phyloP scores from a whole-genome alignment of 257 asterid species.

The Plectranthus barbatus region DNA sequence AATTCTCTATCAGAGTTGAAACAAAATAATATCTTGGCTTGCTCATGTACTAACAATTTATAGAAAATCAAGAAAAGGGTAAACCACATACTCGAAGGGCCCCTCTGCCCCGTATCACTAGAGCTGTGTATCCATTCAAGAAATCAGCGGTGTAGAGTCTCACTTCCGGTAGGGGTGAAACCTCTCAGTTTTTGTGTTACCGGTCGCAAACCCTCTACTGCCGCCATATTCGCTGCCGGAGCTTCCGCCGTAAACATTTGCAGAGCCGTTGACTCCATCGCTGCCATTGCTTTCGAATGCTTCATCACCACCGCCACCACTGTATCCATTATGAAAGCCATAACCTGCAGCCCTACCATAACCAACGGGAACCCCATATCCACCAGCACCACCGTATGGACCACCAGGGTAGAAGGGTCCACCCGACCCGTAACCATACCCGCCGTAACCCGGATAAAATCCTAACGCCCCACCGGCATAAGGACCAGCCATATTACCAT shows the following conservation, averaged over 20 bases:
- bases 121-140: too few species aligned
- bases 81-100: too few species aligned
- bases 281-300: slow-evolving; percentile 40
- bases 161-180: slow-evolving; percentile 85
- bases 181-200: slow-evolving; percentile 46
- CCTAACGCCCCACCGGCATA: slow-evolving; percentile 65
- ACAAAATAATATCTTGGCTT: neutral
- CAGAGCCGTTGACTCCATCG: slow-evolving; percentile 49
- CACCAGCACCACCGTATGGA: slow-evolving; percentile 64
- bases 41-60: neutral
- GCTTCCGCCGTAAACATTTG: slow-evolving; percentile 32
- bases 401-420: slow-evolving; percentile 83
- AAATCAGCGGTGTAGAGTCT: neutral
- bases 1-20: neutral
- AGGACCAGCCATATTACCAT: slow-evolving; percentile 55
- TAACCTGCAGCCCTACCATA: slow-evolving; percentile 62
- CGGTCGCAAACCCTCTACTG: slow-evolving; percentile 49
- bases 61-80: neutral
- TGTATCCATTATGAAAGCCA: slow-evolving; percentile 46
- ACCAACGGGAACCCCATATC: slow-evolving; percentile 50
- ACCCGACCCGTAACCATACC: slow-evolving; percentile 82
- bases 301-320: slow-evolving; percentile 32
- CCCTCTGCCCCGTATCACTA: too few species aligned
- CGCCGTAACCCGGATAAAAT: slow-evolving; percentile 73
- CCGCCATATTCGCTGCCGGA: slow-evolving; percentile 31